Base-by-base conservation (phyloP, 768 basidiomycete species). In the Trametes cinnabarina region DNA sequence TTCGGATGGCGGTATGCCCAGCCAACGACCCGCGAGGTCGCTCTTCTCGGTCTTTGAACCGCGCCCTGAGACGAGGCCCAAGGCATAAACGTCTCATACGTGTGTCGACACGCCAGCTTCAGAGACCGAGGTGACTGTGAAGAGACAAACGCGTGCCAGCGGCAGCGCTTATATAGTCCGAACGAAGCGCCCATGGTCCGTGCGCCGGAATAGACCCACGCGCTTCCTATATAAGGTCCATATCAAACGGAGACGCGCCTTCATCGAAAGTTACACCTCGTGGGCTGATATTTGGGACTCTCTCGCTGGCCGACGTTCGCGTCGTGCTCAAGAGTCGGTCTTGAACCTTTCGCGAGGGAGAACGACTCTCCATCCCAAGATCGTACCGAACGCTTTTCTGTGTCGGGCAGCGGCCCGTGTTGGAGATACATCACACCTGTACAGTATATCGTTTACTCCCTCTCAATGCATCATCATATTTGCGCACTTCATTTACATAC, bases 191-290 rank as follows among this genome's bases (percentile, higher is more conserved):
- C 64, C 61, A 6, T 77, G 83, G 83, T 82, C 83, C 78, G 82
- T 84, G 83, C 82, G 76, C 74, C 68, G 47, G 68, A 69, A 69
- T n/a, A 10, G 9, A 25, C 15, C 43, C 40, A 61, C 48, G n/a
- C 47, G 57, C 56, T 20, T 25, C 19, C n/a, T 42, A 43, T 55
- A 50, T 40, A 58, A 69, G 58, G 65, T 23, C 49, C 30, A 12
- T 12, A n/a, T 32, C 50, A 37, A 43, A 26, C 8, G 9, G 9
- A 22, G 3, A n/a, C 11, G 37, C 10, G 8, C 61, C 63, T 64
- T 70, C 58, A 75, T 77, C 77, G 86, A 87, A 88, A 88, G 85
- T 87, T 78, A 70, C 79, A 88, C 86, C 85, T 85, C 75, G 74
- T 71, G 68, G 77, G 78, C 76, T 79, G 83, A 86, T 86, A 87